These are phyloP conservation scores for Plenodomus lindquistii DNA, from an alignment of 2,329 filamentous ascomycete species.

Conservation along the genomic window DNA sequence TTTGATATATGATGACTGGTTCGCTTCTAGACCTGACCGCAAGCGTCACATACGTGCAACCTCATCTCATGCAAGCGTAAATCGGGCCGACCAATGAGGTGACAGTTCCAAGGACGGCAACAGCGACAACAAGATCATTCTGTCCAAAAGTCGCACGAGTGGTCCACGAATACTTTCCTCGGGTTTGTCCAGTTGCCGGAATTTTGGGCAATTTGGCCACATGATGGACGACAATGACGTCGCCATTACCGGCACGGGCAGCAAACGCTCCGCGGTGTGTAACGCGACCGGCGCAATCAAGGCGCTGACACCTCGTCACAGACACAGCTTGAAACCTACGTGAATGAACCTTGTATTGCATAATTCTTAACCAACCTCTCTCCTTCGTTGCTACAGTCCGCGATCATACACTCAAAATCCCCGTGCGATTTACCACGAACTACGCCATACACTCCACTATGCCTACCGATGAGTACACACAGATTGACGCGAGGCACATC, in stretches of 20 bases:
- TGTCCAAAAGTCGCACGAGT: background rate
- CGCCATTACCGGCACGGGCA: background rate
- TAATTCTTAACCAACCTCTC: background rate
- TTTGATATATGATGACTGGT: too few relatives aligned
- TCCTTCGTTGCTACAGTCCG: background rate
- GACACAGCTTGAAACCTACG: background rate
- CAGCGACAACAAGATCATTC: background rate
- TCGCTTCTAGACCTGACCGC: too few relatives aligned
- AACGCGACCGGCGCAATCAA: background rate
- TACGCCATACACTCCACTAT: slow-evolving; percentile 13
- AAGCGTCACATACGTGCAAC: too few relatives aligned
- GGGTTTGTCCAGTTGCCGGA: background rate
- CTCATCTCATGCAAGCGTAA: background rate
- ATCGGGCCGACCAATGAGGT: background rate
- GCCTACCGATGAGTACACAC: slow-evolving; percentile 26
- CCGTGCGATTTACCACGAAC: background rate
- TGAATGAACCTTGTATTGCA: background rate
- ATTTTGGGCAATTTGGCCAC: background rate
- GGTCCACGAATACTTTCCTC: background rate
- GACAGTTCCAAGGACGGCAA: background rate
- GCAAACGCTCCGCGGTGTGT: background rate
- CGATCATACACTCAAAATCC: background rate
- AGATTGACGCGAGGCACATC: slow-evolving; percentile 9
- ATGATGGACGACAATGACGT: background rate
- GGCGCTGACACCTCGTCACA: background rate